Percentiles rank a stretch among this genome's conserved stretches.
These are phyloP conservation scores for Entomortierella lignicola DNA, from an alignment of 192 early-diverging fungal genomes.

Conservation along the genomic window DNA sequence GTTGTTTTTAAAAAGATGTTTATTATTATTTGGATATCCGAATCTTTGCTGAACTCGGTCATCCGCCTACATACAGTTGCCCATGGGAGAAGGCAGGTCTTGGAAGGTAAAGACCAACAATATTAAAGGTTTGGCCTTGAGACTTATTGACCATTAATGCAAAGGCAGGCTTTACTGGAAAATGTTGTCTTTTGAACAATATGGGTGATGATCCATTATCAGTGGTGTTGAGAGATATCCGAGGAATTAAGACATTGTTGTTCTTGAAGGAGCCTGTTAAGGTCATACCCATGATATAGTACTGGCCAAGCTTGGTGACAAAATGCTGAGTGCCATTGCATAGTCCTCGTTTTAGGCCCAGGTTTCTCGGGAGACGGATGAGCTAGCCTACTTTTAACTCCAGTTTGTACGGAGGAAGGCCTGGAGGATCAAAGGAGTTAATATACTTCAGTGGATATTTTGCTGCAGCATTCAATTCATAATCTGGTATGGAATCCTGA, in stretches of 20 bases:
- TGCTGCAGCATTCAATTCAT: background rate
- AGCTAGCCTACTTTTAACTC: background rate
- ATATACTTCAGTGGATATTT: background rate
- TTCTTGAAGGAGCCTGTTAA: too few species aligned
- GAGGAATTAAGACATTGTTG: background rate
- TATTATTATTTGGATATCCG: too few species aligned
- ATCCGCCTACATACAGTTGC: background rate
- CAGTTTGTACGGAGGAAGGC: background rate
- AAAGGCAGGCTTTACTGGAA: background rate
- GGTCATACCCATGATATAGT: background rate
- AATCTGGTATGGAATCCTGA: background rate
- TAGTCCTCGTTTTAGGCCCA: background rate
- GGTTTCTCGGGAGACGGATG: background rate
- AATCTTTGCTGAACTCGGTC: too few species aligned
- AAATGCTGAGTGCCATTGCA: background rate
- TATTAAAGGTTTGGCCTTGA: background rate
- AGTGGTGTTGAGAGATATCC: background rate
- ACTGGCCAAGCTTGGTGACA: background rate
- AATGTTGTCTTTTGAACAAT: background rate
- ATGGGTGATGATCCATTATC: background rate
- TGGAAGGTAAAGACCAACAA: background rate
- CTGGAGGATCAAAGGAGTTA: background rate
- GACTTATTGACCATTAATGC: background rate
- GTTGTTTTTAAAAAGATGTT: too few species aligned
- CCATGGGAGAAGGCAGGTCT: background rate